Evolutionary conservation across 371 early-diverging fungal species (phyloP).

Genomic region (Mortierella sp.): DNA sequence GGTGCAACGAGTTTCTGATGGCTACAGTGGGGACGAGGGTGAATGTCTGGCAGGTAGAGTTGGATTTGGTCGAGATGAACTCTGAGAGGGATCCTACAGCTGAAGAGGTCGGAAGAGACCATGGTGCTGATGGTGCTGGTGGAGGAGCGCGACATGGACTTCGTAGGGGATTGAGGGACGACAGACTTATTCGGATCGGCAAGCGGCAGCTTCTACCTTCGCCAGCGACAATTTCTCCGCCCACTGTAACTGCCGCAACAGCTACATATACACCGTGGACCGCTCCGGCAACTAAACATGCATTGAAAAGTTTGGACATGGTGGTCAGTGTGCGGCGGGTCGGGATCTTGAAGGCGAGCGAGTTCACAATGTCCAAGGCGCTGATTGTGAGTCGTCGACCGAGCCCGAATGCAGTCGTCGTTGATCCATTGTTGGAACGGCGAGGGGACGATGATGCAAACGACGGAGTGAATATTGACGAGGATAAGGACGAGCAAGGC

Average conservation of each 20-base stretch:
- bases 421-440: background rate
- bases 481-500: background rate
- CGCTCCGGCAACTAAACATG: background rate
- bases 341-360: slow-evolving; percentile 1
- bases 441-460: background rate
- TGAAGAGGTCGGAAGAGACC: background rate
- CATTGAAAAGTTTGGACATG: background rate
- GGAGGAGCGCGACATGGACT: too few relatives aligned
- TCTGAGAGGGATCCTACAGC: background rate
- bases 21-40: slow-evolving; percentile 6
- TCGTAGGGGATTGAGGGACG: background rate
- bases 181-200: background rate
- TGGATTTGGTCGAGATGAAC: background rate
- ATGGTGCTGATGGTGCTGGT: background rate
- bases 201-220: background rate
- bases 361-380: background rate
- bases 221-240: background rate
- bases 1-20: slow-evolving; percentile 6
- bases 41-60: slow-evolving; percentile 6
- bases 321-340: slow-evolving; percentile 17
- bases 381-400: background rate
- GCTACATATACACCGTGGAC: background rate
- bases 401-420: background rate
- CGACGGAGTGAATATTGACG: background rate
- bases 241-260: background rate